Percentiles rank a stretch among this genome's conserved stretches.
Conservation (phyloP, 768 basidiomycete genomes). For the Boletus pseudo-olivaceus region DNA sequence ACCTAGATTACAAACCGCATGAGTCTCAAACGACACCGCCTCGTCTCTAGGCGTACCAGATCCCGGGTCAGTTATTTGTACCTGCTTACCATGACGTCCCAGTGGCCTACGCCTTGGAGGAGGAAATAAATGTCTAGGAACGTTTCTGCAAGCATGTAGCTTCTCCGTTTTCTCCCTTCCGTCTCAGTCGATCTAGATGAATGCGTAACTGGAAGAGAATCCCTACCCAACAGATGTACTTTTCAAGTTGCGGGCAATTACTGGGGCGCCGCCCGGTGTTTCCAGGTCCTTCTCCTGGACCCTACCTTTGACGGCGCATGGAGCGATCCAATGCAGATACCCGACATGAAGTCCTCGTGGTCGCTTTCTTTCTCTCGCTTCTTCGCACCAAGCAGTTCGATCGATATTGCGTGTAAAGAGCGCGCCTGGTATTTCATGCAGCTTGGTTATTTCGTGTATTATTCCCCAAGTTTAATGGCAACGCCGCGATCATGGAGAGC, state of each 20-base stretch:
- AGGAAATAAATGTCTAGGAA: not conserved
- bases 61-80: slow-evolving; percentile 5
- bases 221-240: not conserved
- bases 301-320: slow-evolving; percentile 24
- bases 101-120: not conserved
- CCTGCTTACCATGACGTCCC: slow-evolving; percentile 3
- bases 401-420: slow-evolving; percentile 33
- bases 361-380: slow-evolving; percentile 28
- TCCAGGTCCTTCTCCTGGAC: slow-evolving; percentile 21
- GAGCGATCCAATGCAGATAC: slow-evolving; percentile 36
- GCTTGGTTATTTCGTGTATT: slow-evolving; percentile 27
- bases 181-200: not conserved
- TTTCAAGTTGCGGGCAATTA: slow-evolving; percentile 11
- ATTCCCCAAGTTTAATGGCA: slow-evolving; percentile 24
- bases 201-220: not conserved
- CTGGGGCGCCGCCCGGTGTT: slow-evolving; percentile 21
- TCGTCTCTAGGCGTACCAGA: slow-evolving; percentile 10
- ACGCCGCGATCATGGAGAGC: slow-evolving; percentile 30
- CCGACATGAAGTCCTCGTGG: slow-evolving; percentile 37
- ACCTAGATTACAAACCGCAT: slow-evolving; percentile 21
- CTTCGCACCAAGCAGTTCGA: slow-evolving; percentile 32
- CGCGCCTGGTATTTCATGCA: slow-evolving; percentile 30
- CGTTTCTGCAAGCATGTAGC: slow-evolving; percentile 1
- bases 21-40: slow-evolving; percentile 17
- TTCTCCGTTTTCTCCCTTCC: not conserved